These are phyloP conservation scores for Penicillium macrosclerotiorum DNA, from an alignment of 495 filamentous ascomycete species.

Conservation along the genomic window DNA sequence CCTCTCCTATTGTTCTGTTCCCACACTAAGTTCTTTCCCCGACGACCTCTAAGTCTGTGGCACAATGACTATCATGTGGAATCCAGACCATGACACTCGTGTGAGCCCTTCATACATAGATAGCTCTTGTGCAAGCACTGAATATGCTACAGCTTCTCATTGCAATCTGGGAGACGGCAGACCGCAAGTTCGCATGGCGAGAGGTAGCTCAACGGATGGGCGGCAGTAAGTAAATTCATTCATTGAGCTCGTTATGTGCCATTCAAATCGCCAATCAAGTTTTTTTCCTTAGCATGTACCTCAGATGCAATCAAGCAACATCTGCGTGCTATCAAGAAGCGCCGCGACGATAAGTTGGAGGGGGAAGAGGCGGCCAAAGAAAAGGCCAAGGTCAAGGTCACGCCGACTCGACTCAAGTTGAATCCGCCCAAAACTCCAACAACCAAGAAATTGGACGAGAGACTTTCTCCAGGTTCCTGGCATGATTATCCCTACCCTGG, in stretches of 20 bases:
- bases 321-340: background rate
- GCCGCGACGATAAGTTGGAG: background rate
- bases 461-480: too few relatives aligned
- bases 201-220: background rate
- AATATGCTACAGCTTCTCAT: constrained; percentile 3
- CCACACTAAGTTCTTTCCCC: too few relatives aligned
- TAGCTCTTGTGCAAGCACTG: too few relatives aligned
- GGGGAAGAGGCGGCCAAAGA: background rate
- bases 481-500: too few relatives aligned
- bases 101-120: too few relatives aligned
- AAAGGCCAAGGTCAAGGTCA: background rate
- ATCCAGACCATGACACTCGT: too few relatives aligned
- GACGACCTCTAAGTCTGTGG: too few relatives aligned
- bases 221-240: background rate
- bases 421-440: too few relatives aligned
- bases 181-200: constrained; percentile 2
- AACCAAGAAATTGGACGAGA: too few relatives aligned
- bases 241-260: background rate
- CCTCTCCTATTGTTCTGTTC: too few relatives aligned
- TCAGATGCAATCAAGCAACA: constrained; percentile 1
- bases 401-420: too few relatives aligned
- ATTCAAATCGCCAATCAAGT: background rate
- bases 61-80: too few relatives aligned
- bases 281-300: constrained; percentile 1
- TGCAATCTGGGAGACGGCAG: background rate